Base-by-base conservation (phyloP, 2,329 filamentous ascomycete genomes). In the Neonectria ditissima region DNA sequence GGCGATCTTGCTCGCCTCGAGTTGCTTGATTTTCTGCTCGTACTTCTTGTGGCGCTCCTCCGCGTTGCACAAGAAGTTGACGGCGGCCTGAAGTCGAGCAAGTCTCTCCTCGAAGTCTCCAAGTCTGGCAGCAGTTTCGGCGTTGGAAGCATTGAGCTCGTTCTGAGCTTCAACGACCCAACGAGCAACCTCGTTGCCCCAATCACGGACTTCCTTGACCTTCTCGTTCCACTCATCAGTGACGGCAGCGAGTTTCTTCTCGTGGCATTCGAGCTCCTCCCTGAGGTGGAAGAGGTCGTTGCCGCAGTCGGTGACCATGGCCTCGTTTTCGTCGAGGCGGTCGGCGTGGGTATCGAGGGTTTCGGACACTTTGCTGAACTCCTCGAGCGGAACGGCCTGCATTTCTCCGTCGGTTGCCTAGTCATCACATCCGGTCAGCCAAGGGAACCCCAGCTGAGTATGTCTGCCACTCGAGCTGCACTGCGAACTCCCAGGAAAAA, bases 391-490 rank as follows among this genome's bases (percentile, higher is more conserved):
- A n/a, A 26, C 2, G 14, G 7, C 14, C 6, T 28, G 13, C 4
- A 10, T 11, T 10, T 32, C 16, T 2, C 24, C 16, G 7, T 45
- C 4, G 1, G 13, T 39, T 26, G 43, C 16, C 47, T 68, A 11
- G 13, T 43, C 16, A 32, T 43, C 58, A 60, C 59, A 68, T 66
- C 65, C 65, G 10, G 56, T 65, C 65, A 70, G 63, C 60, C 45
- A 67, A 67, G 55, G 9, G 26, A 63, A 51, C 18, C 55, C 3
- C 16, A 55, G 59, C 67, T 68, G 65, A 70, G 68, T 70, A 70
- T 68, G 55, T 69, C 67, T 66, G 63, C 60, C 60, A 58, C 65
- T 68, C 18, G 55, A 47, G 60, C 43, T 66, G 53, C 60, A 69
- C 63, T 69, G 10, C 66, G 50, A 9, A 18, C 53, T 41, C 59